Percentiles rank a stretch among this genome's conserved stretches.
phyloP scores from a whole-genome alignment of 257 asterid genomes.

The Ilex asprella region DNA sequence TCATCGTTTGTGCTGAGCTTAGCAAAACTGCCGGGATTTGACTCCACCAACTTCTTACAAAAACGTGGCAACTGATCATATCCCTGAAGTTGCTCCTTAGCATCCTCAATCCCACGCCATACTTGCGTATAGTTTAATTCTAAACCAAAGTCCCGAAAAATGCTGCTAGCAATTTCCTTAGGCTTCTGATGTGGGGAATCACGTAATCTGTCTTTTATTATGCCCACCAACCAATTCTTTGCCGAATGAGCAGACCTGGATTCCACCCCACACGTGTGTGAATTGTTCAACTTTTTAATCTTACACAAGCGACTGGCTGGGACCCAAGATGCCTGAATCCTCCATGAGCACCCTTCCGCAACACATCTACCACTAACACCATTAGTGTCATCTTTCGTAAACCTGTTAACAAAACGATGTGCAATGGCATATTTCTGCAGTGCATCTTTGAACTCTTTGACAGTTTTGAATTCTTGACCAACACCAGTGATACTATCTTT shows the following conservation, averaged over 20 bases:
- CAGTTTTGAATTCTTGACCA: conserved; percentile 74
- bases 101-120: conserved; percentile 74
- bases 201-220: conserved; percentile 64
- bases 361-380: conserved; percentile 81
- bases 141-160: conserved; percentile 71
- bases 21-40: conserved; percentile 67
- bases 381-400: conserved; percentile 62
- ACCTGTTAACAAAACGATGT: conserved; percentile 65
- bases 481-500: conserved; percentile 67
- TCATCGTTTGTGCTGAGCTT: conserved; percentile 48
- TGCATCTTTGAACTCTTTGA: conserved; percentile 75
- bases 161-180: conserved; percentile 68
- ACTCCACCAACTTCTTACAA: conserved; percentile 52
- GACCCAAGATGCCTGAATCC: conserved; percentile 81
- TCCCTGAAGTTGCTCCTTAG: conserved; percentile 75
- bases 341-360: conserved; percentile 82
- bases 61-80: conserved; percentile 70
- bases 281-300: conserved; percentile 59
- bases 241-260: conserved; percentile 75
- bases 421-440: conserved; percentile 82
- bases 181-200: conserved; percentile 80
- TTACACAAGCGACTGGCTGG: conserved; percentile 51
- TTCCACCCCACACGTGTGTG: conserved; percentile 72
- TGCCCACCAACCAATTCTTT: conserved; percentile 71
- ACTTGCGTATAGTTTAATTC: conserved; percentile 63